These are phyloP conservation scores for Lactarius tabidus DNA, from an alignment of 768 basidiomycete species.

Conservation along the genomic window DNA sequence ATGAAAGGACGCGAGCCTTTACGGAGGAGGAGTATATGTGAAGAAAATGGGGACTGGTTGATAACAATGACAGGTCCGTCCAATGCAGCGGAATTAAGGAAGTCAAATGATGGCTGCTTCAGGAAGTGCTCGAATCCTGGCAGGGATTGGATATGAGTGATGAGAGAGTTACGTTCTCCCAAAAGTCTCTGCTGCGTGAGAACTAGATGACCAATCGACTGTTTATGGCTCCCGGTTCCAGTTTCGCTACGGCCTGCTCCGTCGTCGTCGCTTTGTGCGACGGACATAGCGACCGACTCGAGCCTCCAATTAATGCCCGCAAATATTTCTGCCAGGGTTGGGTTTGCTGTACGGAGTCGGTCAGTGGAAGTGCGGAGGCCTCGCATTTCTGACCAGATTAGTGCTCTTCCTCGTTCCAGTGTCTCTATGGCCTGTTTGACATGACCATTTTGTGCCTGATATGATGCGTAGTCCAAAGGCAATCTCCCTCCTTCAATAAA, in stretches of 20 bases:
- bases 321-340: not conserved
- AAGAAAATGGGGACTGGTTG: not conserved
- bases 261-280: no score
- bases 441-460: no score
- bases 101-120: no score
- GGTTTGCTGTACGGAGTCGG: not conserved
- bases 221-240: not conserved
- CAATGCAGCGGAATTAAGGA: not conserved
- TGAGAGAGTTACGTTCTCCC: not conserved
- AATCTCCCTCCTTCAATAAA: no score
- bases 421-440: not conserved
- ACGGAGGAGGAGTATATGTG: conserved; percentile 19
- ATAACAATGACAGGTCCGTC: not conserved
- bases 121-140: no score
- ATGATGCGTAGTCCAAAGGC: no score
- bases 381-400: conserved; percentile 1
- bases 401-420: conserved; percentile 5
- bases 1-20: not conserved
- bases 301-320: not conserved
- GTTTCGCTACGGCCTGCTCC: not conserved
- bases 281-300: not conserved
- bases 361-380: not conserved
- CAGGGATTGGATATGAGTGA: no score
- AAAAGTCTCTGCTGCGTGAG: not conserved
- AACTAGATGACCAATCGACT: conserved; percentile 33